Evolutionary conservation across 257 asterid species (phyloP), one percentile per base, ranked within the genome.

Genomic region (Capsicum chinense): DNA sequence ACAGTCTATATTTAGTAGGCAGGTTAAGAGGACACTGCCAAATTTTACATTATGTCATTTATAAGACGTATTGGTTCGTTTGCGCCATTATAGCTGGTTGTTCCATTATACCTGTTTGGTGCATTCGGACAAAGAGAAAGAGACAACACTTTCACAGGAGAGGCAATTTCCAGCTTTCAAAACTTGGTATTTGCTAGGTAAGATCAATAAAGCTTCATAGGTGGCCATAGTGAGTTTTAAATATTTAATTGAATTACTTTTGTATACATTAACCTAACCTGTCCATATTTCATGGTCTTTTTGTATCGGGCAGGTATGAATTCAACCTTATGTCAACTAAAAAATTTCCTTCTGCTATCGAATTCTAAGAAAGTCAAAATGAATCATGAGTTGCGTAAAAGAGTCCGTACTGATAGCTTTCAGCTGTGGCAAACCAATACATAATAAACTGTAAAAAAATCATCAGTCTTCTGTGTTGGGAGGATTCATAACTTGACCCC

Each of bases 231-330:
- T 44, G 9, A 71, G 47, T 12, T 44, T 17, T 9, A n/a, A 70
- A 44, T 71, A 17, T 44, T 71, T n/a, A 56, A 44, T 71, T 50
- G 79, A 71, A 44, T 52, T 71, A 44, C 57, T 70, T 71, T 16
- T 44, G 79, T 71, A 44, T 71, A 17, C 1, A 71, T 19, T 5
- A 44, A 5, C 16, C 57, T 42, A 17, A 70, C 79, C 35, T 16
- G 56, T 70, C 79, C 56, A 44, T 70, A 70, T 70, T 70, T 17
- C 79, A 70, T 17, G 33, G 35, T 8, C 5, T 17, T 42, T 39
- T 39, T 9, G 54, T 69, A 69, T 39, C 42, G 79, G 78, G 33
- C 54, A 69, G 79, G 79, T 70, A 17, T 70, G 79, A 42, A 42
- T 42, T 70, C 79, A 42, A 70, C 56, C 56, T 47, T 39, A 47